A percentile compares a stretch with the other conserved stretches of the same genome.
Conservation (phyloP, 2,329 filamentous ascomycete species). For the Aspergillus sp. region DNA sequence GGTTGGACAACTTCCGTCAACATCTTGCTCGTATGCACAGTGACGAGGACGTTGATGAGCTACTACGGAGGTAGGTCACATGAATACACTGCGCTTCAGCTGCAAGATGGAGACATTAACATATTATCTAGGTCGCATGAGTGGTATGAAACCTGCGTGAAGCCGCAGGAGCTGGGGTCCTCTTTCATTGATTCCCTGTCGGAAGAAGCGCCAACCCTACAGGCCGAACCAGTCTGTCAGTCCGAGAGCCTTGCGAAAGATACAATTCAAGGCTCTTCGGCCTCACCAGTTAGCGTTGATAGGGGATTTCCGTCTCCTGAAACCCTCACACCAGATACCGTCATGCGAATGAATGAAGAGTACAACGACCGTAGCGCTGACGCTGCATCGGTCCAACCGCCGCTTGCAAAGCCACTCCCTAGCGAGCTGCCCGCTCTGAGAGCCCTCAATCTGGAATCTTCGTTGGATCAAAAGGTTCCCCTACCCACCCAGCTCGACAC, state of each 20-base stretch:
- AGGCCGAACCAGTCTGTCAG: conserved; percentile 19
- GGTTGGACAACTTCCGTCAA: conserved; percentile 82
- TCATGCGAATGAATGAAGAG: conserved; percentile 11
- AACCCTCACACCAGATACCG: conserved; percentile 13
- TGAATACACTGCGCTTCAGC: neutral
- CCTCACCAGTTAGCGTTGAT: conserved; percentile 5
- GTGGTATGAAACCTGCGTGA: conserved; percentile 38
- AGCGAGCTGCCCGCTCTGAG: conserved; percentile 19
- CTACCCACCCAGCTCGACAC: conserved; percentile 8
- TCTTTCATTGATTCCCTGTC: conserved; percentile 21
- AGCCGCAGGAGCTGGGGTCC: conserved; percentile 21
- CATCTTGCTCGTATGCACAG: conserved; percentile 73
- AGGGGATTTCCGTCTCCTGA: conserved; percentile 8
- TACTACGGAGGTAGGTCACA: conserved; percentile 51
- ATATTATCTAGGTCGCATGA: conserved; percentile 29
- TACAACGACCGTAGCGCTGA: neutral
- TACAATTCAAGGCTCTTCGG: conserved; percentile 5
- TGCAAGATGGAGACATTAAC: neutral
- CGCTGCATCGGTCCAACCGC: neutral
- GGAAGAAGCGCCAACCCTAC: conserved; percentile 18
- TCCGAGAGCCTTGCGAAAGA: conserved; percentile 6
- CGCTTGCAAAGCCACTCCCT: neutral
- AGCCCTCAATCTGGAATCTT: conserved; percentile 14
- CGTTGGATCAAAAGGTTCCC: conserved; percentile 11
- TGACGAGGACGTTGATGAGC: conserved; percentile 44